phyloP scores from a whole-genome alignment of 2,329 filamentous ascomycete genomes.

The Leptoxyphium fumago region DNA sequence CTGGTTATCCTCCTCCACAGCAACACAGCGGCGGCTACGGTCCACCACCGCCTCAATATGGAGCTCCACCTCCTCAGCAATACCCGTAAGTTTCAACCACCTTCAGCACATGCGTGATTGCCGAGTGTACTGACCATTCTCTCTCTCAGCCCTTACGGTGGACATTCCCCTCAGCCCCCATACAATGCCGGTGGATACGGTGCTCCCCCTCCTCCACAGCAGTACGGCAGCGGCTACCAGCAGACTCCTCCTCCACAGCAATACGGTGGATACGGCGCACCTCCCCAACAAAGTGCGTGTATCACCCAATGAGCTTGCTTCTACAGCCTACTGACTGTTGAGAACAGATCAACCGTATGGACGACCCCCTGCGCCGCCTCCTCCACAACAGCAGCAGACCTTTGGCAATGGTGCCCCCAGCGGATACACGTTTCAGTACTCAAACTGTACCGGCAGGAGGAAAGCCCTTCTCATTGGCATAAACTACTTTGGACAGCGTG shows the following conservation, averaged over 20 bases:
- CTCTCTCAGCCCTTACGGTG: background rate
- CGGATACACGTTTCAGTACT: constrained; percentile 78
- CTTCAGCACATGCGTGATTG: background rate
- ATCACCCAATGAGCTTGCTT: constrained; percentile 26
- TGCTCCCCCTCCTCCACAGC: constrained; percentile 24
- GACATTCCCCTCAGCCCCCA: constrained; percentile 23
- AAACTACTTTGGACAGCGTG: constrained; percentile 89
- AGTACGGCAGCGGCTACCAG: constrained; percentile 15
- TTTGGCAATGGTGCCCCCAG: constrained; percentile 71
- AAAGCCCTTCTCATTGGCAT: constrained; percentile 89
- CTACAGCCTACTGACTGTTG: constrained; percentile 11
- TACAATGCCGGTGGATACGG: constrained; percentile 26
- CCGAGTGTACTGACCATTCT: no score
- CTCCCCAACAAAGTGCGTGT: constrained; percentile 7
- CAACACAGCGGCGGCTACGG: constrained; percentile 12
- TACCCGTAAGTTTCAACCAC: background rate
- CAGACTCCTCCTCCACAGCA: constrained; percentile 29
- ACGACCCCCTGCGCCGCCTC: constrained; percentile 17
- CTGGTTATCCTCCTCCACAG: constrained; percentile 11
- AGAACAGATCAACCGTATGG: constrained; percentile 8
- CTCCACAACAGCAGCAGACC: constrained; percentile 34
- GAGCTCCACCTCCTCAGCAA: constrained; percentile 7
- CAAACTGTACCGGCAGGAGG: constrained; percentile 71
- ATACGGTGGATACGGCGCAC: background rate
- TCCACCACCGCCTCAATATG: constrained; percentile 18